Conservation (phyloP, 345 rosid genomes). For the Kernera saxatilis region DNA sequence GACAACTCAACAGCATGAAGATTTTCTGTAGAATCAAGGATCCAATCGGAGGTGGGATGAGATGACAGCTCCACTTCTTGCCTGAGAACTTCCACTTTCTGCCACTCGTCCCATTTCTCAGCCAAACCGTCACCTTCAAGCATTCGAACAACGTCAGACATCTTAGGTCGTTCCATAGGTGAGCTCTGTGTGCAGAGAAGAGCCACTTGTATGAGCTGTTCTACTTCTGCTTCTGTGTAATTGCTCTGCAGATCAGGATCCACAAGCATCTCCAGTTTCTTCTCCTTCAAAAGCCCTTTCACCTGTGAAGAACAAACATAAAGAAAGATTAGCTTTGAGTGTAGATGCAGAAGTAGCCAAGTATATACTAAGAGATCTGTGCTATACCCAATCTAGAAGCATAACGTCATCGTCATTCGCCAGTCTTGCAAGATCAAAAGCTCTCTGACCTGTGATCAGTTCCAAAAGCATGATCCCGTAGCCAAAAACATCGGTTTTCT, state of each 20-base stretch:
- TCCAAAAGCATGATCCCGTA: constrained; percentile 93
- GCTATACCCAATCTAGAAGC: constrained; percentile 87
- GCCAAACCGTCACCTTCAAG: constrained; percentile 90
- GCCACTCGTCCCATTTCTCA: constrained; percentile 97
- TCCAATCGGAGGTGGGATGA: constrained; percentile 74
- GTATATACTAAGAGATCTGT: not conserved
- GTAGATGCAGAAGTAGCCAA: not conserved
- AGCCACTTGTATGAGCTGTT: constrained; percentile 88
- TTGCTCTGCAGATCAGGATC: constrained; percentile 84
- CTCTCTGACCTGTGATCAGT: constrained; percentile 92
- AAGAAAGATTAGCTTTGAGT: not conserved
- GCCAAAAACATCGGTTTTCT: constrained; percentile 95
- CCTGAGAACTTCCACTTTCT: constrained; percentile 77
- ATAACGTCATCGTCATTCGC: constrained; percentile 93
- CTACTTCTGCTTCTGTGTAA: constrained; percentile 71
- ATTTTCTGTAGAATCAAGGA: constrained; percentile 79
- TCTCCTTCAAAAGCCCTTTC: constrained; percentile 85
- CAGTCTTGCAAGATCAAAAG: constrained; percentile 92
- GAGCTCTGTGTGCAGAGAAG: constrained; percentile 88
- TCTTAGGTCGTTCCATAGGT: constrained; percentile 89
- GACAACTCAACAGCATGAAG: constrained; percentile 89
- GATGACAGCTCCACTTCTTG: constrained; percentile 75
- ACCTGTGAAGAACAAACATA: constrained; percentile 41
- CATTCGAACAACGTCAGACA: constrained; percentile 93
- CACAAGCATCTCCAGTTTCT: constrained; percentile 78